phyloP scores from a whole-genome alignment of 164 flowering plant genomes.

The Stephania cephalantha region DNA sequence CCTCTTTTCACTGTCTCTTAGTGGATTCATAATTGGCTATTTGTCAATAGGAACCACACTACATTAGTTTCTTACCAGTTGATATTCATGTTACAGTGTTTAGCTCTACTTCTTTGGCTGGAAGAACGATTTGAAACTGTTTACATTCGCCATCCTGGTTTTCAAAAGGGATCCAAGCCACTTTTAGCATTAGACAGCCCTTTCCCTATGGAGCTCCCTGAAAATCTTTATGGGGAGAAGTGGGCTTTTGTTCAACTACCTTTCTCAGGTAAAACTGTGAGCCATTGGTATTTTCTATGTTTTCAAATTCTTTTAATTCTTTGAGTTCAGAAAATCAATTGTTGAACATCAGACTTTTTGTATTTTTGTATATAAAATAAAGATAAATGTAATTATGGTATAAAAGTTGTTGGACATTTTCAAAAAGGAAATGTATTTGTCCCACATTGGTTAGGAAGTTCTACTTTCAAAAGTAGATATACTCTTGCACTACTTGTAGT shows the following conservation, averaged over 20 bases:
- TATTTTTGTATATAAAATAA: too few species aligned
- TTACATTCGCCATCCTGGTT: conserved; percentile 84
- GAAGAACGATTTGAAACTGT: conserved; percentile 93
- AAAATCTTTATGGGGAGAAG: conserved; percentile 80
- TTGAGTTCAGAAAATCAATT: too few species aligned
- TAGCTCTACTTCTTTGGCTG: conserved; percentile 84
- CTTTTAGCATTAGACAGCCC: conserved; percentile 83
- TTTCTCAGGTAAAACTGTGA: conserved; percentile 49
- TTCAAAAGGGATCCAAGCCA: conserved; percentile 85
- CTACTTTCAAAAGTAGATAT: too few species aligned
- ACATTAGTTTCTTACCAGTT: neutral
- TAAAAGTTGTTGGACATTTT: too few species aligned
- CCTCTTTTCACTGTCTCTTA: neutral
- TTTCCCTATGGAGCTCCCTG: conserved; percentile 93
- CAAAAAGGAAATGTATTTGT: too few species aligned
- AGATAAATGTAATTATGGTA: too few species aligned
- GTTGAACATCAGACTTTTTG: too few species aligned
- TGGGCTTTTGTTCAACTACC: conserved; percentile 99
- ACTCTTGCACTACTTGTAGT: too few species aligned
- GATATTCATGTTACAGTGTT: conserved; percentile 47
- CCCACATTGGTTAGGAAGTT: too few species aligned
- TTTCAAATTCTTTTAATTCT: neutral
- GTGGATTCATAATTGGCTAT: neutral
- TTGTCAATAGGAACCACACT: neutral
- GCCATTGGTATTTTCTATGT: neutral